Base-by-base conservation (phyloP, 495 filamentous ascomycete genomes). In the Trichoderma virens region DNA sequence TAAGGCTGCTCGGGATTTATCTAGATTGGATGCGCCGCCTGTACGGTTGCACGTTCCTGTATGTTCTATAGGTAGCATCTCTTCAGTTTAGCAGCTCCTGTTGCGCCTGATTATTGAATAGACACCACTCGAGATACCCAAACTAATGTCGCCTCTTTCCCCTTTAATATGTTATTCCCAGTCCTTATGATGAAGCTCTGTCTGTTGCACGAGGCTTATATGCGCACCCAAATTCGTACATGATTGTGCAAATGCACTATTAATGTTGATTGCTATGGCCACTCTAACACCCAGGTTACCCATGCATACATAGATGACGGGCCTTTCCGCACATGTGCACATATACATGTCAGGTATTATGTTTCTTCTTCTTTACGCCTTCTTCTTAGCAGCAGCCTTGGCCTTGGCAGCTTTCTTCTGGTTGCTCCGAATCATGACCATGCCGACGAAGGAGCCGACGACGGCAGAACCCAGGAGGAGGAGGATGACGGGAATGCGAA, bases 391-490 rank as follows among this genome's bases (percentile, higher is more conserved):
- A 51, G 81, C 82, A 43, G 86, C 86, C 78, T 90, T 90, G 61
- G 91, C 91, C 83, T 97, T 97, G 62, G 91, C 88, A 2, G 92
- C 91, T 83, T 95, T 96, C 86, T 97, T 97, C 74, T 90, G 82
- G 82, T 96, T 97, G 82, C 92, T 97, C 74, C 92, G 86, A 78
- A 99, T 97, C 94, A 99, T 99, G 69, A 98, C 93, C 70, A 97
- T 88, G 69, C 90, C 88, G 70, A 99, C 82, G 80, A 99, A 98
- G 62, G 90, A 94, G 43, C 95, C 95, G 39, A 99, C 93, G 68
- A 99, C 92, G 43, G 94, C 92, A 30, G 85, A 92, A 51, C 90
- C 94, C 66, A 98, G 82, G 20, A 99, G 86, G 62, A 96, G 88
- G 61, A 98, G 87, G 73, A 98, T 96, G 68, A 99, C 92, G 64